Percentiles rank a stretch among this genome's conserved stretches.
Conservation (phyloP, 306 rosid species). For the Cotoneaster glaucophyllus region DNA sequence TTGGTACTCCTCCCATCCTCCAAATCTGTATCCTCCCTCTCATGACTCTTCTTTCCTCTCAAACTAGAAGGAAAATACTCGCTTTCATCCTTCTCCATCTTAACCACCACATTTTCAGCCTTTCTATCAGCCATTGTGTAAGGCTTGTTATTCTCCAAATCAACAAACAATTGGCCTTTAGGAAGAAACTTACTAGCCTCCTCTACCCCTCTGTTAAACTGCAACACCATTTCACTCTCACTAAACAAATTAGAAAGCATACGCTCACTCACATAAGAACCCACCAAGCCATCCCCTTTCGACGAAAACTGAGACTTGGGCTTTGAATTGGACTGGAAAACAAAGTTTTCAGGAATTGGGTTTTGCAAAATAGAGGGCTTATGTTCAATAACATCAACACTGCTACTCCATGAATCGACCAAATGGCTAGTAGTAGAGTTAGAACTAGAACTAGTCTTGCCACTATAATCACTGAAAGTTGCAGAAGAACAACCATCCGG, state of each 20-base stretch:
- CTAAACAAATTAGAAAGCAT: constrained; percentile 18
- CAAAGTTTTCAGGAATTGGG: constrained; percentile 33
- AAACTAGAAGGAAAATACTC: constrained; percentile 17
- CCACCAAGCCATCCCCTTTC: constrained; percentile 17
- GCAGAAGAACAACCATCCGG: constrained; percentile 23
- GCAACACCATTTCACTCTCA: constrained; percentile 44
- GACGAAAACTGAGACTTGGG: constrained; percentile 14
- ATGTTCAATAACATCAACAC: constrained; percentile 18
- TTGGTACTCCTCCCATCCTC: constrained; percentile 53
- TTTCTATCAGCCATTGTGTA: constrained; percentile 7
- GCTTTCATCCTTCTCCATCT: constrained; percentile 28
- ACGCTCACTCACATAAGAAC: constrained; percentile 23
- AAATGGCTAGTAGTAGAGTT: constrained; percentile 15
- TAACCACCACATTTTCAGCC: constrained; percentile 15
- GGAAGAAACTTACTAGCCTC: constrained; percentile 65
- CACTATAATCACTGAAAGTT: constrained; percentile 19
- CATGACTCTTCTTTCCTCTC: constrained; percentile 45
- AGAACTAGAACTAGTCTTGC: constrained; percentile 15
- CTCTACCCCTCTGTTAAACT: constrained; percentile 54
- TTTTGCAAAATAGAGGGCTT: constrained; percentile 29
- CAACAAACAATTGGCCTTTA: constrained; percentile 29
- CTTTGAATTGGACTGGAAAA: constrained; percentile 39
- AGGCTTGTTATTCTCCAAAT: constrained; percentile 17
- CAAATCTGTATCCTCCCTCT: constrained; percentile 32
- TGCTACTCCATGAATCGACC: constrained; percentile 17